phyloP scores from a whole-genome alignment of 2,329 filamentous ascomycete genomes.

The Fusarium napiforme region DNA sequence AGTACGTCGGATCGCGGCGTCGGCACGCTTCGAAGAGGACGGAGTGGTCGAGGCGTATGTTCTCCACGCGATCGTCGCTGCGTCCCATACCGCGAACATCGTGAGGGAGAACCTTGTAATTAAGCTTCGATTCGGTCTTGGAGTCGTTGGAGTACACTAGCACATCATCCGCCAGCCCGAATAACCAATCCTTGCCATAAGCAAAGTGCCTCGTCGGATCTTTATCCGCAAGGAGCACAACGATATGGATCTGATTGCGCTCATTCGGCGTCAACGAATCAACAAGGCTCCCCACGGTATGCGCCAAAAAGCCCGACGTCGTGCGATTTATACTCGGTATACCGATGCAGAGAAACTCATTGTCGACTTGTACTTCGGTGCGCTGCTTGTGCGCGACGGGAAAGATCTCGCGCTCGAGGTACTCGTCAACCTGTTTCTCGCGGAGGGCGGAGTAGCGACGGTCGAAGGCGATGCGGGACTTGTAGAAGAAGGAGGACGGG shows the following conservation, averaged over 20 bases:
- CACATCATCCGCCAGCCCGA: constrained; percentile 48
- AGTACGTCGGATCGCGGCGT: constrained; percentile 45
- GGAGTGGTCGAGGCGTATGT: constrained; percentile 50
- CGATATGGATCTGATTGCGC: constrained; percentile 47
- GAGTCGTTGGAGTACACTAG: constrained; percentile 43
- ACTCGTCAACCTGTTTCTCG: constrained; percentile 41
- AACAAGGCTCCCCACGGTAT: constrained; percentile 47
- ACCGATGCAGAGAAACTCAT: constrained; percentile 47
- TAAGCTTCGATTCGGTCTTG: constrained; percentile 1
- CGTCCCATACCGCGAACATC: constrained; percentile 42
- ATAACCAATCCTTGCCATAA: constrained; percentile 48
- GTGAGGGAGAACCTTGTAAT: constrained; percentile 30
- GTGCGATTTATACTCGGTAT: constrained; percentile 51
- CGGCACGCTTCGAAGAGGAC: constrained; percentile 49
- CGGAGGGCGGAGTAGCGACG: constrained; percentile 44
- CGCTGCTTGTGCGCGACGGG: constrained; percentile 14
- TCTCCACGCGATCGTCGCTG: constrained; percentile 47
- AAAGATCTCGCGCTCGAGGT: constrained; percentile 35
- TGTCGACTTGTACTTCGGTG: constrained; percentile 5
- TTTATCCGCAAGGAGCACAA: constrained; percentile 50
- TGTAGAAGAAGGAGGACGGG: constrained; percentile 50
- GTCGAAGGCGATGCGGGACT: constrained; percentile 43
- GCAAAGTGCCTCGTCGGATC: constrained; percentile 47
- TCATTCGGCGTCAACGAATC: constrained; percentile 47
- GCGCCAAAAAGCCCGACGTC: constrained; percentile 44